Percentiles rank a stretch among this genome's conserved stretches.
Evolutionary conservation across 352 stramenopile genomes (phyloP).

Genomic region (Pythium monospermum): DNA sequence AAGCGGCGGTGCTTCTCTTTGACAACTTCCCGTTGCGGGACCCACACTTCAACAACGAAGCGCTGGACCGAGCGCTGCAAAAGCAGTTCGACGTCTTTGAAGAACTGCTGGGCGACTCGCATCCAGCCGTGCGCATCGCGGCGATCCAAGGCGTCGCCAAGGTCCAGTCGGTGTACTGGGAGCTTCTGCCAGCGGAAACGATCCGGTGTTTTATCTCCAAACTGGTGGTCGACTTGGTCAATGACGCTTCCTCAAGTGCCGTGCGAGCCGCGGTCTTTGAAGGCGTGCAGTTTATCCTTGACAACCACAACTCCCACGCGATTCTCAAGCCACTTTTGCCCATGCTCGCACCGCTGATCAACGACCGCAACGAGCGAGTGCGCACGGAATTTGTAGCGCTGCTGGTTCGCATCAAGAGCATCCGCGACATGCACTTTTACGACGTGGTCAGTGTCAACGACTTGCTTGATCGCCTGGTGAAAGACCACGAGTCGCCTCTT

Average conservation of each 20-base stretch:
- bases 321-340: slow-evolving; percentile 81
- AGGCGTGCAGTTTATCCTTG: slow-evolving; percentile 79
- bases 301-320: slow-evolving; percentile 83
- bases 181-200: slow-evolving; percentile 71
- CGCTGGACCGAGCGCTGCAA: slow-evolving; percentile 68
- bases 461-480: slow-evolving; percentile 64
- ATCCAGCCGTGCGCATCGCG: slow-evolving; percentile 71
- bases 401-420: slow-evolving; percentile 84
- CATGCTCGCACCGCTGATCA: slow-evolving; percentile 76
- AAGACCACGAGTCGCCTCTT: slow-evolving; percentile 46
- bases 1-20: slow-evolving; percentile 77
- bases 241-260: slow-evolving; percentile 65
- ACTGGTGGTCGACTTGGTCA: slow-evolving; percentile 74
- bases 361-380: slow-evolving; percentile 81
- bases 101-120: slow-evolving; percentile 63
- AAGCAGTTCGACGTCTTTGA: slow-evolving; percentile 85
- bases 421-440: slow-evolving; percentile 85
- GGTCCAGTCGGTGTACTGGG: slow-evolving; percentile 81
- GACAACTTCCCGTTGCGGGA: slow-evolving; percentile 82
- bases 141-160: slow-evolving; percentile 79
- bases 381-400: slow-evolving; percentile 71
- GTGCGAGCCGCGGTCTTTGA: slow-evolving; percentile 83
- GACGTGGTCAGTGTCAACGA: slow-evolving; percentile 78
- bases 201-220: slow-evolving; percentile 83
- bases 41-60: slow-evolving; percentile 68